Conservation (phyloP, 176 grass and related monocot species). For the Musa beccarii region DNA sequence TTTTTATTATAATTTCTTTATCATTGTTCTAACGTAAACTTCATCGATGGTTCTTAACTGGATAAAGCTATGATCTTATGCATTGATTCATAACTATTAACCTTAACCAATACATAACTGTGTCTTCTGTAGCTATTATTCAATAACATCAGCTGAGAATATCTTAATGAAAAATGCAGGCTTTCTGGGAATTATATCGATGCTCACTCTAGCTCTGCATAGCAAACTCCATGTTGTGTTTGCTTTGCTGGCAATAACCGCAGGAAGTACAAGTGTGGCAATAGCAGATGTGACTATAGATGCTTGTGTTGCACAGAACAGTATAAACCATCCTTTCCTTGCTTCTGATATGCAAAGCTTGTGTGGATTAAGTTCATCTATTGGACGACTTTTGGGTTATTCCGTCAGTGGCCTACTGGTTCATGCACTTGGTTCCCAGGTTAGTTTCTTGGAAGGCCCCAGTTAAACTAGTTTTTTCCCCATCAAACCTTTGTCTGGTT, state of each 20-base stretch:
- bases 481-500: no score
- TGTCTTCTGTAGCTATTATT: background rate
- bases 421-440: slow-evolving; percentile 59
- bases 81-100: background rate
- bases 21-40: no score
- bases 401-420: slow-evolving; percentile 79
- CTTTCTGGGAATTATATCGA: slow-evolving; percentile 48
- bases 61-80: background rate
- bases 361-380: slow-evolving; percentile 60
- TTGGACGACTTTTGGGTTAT: slow-evolving; percentile 68
- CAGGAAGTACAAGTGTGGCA: slow-evolving; percentile 48
- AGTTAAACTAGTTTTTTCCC: background rate
- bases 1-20: no score
- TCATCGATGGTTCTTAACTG: no score
- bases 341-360: slow-evolving; percentile 69
- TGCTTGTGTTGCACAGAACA: slow-evolving; percentile 65
- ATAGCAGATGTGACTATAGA: slow-evolving; percentile 80
- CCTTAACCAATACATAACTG: background rate
- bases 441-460: slow-evolving; percentile 12
- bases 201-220: slow-evolving; percentile 55
- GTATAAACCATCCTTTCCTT: slow-evolving; percentile 52
- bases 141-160: background rate
- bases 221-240: slow-evolving; percentile 25
- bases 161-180: slow-evolving; percentile 32
- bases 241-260: slow-evolving; percentile 35